Base-by-base conservation (phyloP, 2,329 filamentous ascomycete genomes). In the Fusarium papillatum region DNA sequence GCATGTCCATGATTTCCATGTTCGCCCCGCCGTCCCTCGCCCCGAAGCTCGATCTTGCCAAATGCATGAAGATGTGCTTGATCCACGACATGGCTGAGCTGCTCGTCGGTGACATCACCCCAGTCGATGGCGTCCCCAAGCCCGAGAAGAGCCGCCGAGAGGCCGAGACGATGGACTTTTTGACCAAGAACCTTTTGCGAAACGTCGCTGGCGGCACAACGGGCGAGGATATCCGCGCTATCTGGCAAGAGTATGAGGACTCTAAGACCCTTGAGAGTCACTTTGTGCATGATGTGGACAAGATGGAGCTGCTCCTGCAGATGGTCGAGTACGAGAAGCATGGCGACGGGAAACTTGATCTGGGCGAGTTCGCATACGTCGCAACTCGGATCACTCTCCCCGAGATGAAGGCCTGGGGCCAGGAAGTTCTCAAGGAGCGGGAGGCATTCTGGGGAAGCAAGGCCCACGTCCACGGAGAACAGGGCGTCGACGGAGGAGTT, bases 11-110 rank as follows among this genome's bases (percentile, higher is more conserved):
- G 78, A 95, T 99, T 84, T 95, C 95, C 75, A 95, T 99, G 93
- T 91, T 98, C 76, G 95, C 95, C 4, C 96, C 97, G 2, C 89
- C 94, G 0, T 86, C 93, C 2, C 90, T 98, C 14, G 89, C 92
- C 4, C 85, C 91, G 1, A 90, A 90, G 46, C 88, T 98, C 80
- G 94, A 98, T 82, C 89, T 98, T 46, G 85, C 90, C 31, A 93
- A 93, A 78, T 99, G 97, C 88, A 96, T 95, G 80, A 95, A 95
- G 86, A 98, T 99, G 96, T 96, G 95, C 31, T 90, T 99, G 39
- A 88, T 99, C 55, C 97, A 99, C 87, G 97, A 99, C 86, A 98
- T 99, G 95, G 97, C 97, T 14, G 97, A 99, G 85, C 90, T 94
- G 7, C 88, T 99, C 1, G 97, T 99, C 19, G 97, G 97, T 69